phyloP scores from a whole-genome alignment of 495 filamentous ascomycete genomes.

The Penicillium lagena region DNA sequence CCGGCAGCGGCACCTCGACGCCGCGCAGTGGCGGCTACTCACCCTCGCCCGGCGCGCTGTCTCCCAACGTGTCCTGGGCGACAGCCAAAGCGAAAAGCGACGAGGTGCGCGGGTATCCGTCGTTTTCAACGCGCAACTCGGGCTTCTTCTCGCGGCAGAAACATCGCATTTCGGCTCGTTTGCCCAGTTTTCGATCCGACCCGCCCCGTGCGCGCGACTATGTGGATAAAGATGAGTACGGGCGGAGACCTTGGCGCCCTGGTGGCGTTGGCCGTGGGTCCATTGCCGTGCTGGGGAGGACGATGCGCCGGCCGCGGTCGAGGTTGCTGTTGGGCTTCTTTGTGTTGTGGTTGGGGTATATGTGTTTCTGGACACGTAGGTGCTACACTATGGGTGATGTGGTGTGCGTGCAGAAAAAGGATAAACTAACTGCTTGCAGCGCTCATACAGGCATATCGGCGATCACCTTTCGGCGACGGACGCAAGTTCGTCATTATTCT shows the following conservation, averaged over 20 bases:
- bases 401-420: too few species aligned
- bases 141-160: slow-evolving; percentile 80
- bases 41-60: slow-evolving; percentile 28
- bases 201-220: slow-evolving; percentile 33
- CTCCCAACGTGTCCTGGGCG: slow-evolving; percentile 67
- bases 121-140: slow-evolving; percentile 71
- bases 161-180: slow-evolving; percentile 62
- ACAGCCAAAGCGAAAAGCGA: slow-evolving; percentile 70
- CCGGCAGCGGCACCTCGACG: slow-evolving; percentile 62
- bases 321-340: slow-evolving; percentile 51
- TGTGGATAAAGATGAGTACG: slow-evolving; percentile 73
- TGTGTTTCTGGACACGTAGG: slow-evolving; percentile 54
- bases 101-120: slow-evolving; percentile 67
- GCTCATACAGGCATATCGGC: slow-evolving; percentile 42
- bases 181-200: slow-evolving; percentile 58
- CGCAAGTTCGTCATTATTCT: slow-evolving; percentile 91
- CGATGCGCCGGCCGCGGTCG: slow-evolving; percentile 49
- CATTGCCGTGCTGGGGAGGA: slow-evolving; percentile 29
- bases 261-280: slow-evolving; percentile 13
- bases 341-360: slow-evolving; percentile 54
- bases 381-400: slow-evolving; percentile 8
- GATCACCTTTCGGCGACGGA: slow-evolving; percentile 68
- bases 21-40: slow-evolving; percentile 35
- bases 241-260: slow-evolving; percentile 33
- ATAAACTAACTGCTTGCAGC: slow-evolving; percentile 9